A percentile compares a stretch with the other conserved stretches of the same genome.
Conservation (phyloP, 129 eudicot genomes). For the Cynara cardunculus region DNA sequence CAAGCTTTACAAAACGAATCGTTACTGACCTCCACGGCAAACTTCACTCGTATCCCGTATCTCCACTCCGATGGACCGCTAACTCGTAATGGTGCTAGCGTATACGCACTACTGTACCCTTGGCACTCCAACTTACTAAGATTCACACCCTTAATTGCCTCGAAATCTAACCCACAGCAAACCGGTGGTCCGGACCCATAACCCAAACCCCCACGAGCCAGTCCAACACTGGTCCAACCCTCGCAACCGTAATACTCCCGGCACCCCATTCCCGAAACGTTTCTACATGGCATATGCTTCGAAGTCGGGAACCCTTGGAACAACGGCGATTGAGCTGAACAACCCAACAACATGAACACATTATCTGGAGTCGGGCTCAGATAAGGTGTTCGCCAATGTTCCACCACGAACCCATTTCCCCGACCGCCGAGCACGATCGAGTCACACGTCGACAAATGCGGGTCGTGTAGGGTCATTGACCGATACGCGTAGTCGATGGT, state of each 20-base stretch:
- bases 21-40: constrained; percentile 49
- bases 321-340: constrained; percentile 78
- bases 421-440: constrained; percentile 62
- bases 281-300: constrained; percentile 73
- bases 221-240: constrained; percentile 64
- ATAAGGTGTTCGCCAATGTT: constrained; percentile 71
- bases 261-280: constrained; percentile 92
- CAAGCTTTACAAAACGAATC: constrained; percentile 76
- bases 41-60: constrained; percentile 90
- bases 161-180: constrained; percentile 76
- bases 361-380: constrained; percentile 73
- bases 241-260: constrained; percentile 84
- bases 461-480: constrained; percentile 73
- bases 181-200: constrained; percentile 83
- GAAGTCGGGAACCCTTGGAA: constrained; percentile 80
- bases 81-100: constrained; percentile 67
- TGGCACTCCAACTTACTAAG: constrained; percentile 76
- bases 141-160: constrained; percentile 64
- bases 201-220: constrained; percentile 46
- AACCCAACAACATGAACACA: constrained; percentile 80
- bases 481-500: constrained; percentile 85
- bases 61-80: constrained; percentile 76
- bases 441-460: constrained; percentile 84
- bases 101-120: constrained; percentile 95
- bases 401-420: constrained; percentile 92